Conservation (phyloP, 164 flowering plant genomes). For the Tetrastigma voinierianum region DNA sequence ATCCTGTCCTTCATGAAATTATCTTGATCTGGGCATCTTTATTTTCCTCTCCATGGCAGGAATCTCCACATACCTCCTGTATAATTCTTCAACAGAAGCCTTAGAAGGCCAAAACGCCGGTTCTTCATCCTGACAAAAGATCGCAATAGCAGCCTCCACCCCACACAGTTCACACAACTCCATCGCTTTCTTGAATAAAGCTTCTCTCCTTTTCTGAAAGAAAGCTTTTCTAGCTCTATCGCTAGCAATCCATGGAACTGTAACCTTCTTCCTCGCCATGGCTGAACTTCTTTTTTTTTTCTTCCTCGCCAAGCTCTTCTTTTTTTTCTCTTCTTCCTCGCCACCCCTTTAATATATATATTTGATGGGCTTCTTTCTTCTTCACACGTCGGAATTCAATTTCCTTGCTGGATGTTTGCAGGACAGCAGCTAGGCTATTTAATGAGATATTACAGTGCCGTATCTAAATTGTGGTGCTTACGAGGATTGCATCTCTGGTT, state of each 20-base stretch:
- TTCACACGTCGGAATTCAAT: no score
- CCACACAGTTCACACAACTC: conserved; percentile 30
- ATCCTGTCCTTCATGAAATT: conserved; percentile 20
- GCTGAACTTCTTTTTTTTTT: no score
- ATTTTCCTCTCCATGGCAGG: conserved; percentile 20
- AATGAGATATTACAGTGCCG: no score
- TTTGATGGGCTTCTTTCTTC: no score
- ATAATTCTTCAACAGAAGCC: neutral
- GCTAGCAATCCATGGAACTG: conserved; percentile 24
- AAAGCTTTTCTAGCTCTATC: conserved; percentile 29
- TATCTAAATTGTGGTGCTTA: no score
- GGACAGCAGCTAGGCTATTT: no score
- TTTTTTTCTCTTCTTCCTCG: no score
- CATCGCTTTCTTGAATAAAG: conserved; percentile 29
- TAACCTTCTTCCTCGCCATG: conserved; percentile 37
- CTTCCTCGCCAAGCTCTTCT: conserved; percentile 27
- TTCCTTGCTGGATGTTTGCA: no score
- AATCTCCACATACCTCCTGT: conserved; percentile 1
- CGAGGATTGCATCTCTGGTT: no score
- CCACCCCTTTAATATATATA: no score
- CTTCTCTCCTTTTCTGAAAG: conserved; percentile 23
- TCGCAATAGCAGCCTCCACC: conserved; percentile 14
- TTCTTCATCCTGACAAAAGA: conserved; percentile 26
- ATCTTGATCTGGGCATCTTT: conserved; percentile 28
- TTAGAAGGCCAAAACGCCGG: conserved; percentile 23